phyloP scores from a whole-genome alignment of 169 alveolate genomes.

The Eimeria sp. region DNA sequence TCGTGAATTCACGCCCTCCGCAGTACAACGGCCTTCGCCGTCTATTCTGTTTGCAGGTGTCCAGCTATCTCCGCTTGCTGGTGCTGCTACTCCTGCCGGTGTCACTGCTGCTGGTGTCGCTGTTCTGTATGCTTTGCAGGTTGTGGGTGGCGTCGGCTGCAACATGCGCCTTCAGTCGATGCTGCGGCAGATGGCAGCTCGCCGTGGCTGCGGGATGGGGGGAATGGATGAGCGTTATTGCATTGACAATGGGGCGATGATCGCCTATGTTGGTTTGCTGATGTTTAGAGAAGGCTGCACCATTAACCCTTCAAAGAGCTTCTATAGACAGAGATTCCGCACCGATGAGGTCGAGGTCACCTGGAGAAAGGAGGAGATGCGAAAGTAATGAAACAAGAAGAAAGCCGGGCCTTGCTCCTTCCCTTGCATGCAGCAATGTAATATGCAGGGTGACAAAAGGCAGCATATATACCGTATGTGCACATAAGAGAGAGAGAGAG shows the following conservation, averaged over 20 bases:
- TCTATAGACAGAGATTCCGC: constrained; percentile 95
- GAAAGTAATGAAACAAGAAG: no score
- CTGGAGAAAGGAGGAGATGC: no score
- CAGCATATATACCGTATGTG: no score
- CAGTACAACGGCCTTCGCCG: no score
- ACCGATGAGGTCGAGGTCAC: constrained; percentile 96
- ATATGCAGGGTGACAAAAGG: no score
- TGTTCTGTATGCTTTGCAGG: neutral
- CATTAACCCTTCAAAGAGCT: constrained; percentile 89
- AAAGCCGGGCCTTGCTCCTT: no score
- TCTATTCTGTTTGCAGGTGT: no score
- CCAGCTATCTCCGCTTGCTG: neutral
- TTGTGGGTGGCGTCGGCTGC: constrained; percentile 99
- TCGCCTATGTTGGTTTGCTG: constrained; percentile 97
- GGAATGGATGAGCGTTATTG: constrained; percentile 99
- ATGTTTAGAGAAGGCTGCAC: constrained; percentile 89
- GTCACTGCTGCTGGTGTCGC: neutral
- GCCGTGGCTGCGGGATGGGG: constrained; percentile 97
- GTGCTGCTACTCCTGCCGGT: neutral
- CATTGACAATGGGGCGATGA: constrained; percentile 99
- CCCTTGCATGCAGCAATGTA: no score
- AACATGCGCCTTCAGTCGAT: constrained; percentile 97
- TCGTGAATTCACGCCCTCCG: no score
- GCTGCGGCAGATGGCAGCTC: constrained; percentile 97
- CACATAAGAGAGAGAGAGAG: no score